Evolutionary conservation across 371 early-diverging fungal species (phyloP).

Genomic region (Homolaphlyctis polyrhiza): DNA sequence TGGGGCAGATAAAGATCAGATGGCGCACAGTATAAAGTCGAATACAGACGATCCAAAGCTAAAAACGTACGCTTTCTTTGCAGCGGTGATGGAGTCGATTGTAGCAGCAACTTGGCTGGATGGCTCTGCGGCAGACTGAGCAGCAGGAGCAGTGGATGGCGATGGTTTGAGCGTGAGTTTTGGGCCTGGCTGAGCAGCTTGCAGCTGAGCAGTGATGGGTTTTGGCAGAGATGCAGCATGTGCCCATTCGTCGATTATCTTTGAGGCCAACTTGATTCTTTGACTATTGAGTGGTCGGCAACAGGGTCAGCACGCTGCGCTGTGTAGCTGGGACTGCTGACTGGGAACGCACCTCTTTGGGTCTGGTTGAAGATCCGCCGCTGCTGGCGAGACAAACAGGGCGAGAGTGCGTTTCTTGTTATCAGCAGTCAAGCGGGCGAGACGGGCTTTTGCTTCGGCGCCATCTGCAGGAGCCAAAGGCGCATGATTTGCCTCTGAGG

Average conservation of each 20-base stretch:
- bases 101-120: constrained; percentile 9
- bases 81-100: constrained; percentile 32
- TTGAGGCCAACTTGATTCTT: constrained; percentile 65
- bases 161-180: constrained; percentile 3
- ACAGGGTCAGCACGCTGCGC: no score
- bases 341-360: not conserved
- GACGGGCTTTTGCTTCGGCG: no score
- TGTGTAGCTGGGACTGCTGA: no score
- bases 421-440: not conserved
- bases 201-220: constrained; percentile 15
- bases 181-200: not conserved
- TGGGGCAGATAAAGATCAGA: no score
- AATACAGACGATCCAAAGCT: no score
- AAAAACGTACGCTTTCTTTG: constrained; percentile 20
- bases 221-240: constrained; percentile 61
- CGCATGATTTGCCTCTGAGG: not conserved
- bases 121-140: not conserved
- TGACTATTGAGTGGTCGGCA: constrained; percentile 31
- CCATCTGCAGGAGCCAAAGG: not conserved
- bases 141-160: not conserved
- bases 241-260: constrained; percentile 70
- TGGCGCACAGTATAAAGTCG: no score
- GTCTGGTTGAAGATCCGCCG: not conserved
- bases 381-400: not conserved
- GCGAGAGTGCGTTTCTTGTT: not conserved